Evolutionary conservation across 108 stramenopile species (phyloP), one percentile per base, ranked within the genome.

Genomic region (Nitzschia sp.): DNA sequence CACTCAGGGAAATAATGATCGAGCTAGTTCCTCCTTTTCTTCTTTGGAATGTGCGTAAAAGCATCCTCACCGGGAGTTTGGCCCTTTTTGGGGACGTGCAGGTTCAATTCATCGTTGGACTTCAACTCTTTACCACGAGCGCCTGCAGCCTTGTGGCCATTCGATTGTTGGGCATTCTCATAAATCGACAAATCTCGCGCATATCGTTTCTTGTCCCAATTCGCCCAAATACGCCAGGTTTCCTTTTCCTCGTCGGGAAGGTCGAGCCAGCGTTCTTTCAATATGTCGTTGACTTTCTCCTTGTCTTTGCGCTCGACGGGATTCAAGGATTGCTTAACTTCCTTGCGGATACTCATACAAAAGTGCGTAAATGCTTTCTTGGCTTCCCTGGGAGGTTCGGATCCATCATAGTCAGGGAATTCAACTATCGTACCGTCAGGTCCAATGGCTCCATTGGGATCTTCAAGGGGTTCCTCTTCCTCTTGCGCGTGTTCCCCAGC

Each of bases 281-380:
- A 62, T 4, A 85, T 75, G 25, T 74, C 74, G 54, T 94, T 79
- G 38, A 94, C 77, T 38, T 76, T 80, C 46, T 86, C 82, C 75
- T 92, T 95, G 59, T 95, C 69, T 35, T 89, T 87, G 27, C 89
- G 82, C 13, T 79, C 74, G 23, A 61, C 73, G 2, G 85, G 71
- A 56, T 57, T 56, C 49, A 95, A 55, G 0, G 89, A 81, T 42
- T 64, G 68, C 70, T 95, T 95, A 15, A 92, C 85, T 46, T 85
- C 84, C 54, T 78, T 85, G 18, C 94, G 72, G 1, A 75, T 87
- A 13, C 59, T 35, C 11, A 75, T 79, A 59, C 94, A 95, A 70
- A 91, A 95, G 3, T 86, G 79, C 25, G 94, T 89, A 70, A 95
- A 95, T 23, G 94, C 86, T 57, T 89, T 92, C 61, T 86, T 90